Evolutionary conservation across 495 filamentous ascomycete species (phyloP).

Genomic region (Pseudevernia furfuracea): DNA sequence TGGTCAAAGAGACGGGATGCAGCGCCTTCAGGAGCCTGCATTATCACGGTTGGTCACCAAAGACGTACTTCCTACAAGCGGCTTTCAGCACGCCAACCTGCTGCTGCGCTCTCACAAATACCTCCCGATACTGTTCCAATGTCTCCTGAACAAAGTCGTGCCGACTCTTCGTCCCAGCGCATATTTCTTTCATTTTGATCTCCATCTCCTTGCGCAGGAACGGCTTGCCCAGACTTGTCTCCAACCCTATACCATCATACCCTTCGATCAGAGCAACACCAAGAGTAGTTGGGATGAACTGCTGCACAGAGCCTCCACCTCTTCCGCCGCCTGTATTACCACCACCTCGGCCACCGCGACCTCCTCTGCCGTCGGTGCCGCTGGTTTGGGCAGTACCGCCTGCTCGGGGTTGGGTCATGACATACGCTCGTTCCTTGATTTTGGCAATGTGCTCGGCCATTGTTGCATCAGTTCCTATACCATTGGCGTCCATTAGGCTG

Average conservation of each 20-base stretch:
- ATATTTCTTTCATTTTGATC: slow-evolving; percentile 86
- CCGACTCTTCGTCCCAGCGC: slow-evolving; percentile 70
- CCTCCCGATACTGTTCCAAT: slow-evolving; percentile 73
- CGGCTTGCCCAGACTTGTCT: slow-evolving; percentile 89
- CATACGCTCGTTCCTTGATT: slow-evolving; percentile 84
- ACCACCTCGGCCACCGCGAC: slow-evolving; percentile 41
- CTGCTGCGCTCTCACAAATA: slow-evolving; percentile 68
- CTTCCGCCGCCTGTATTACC: slow-evolving; percentile 40
- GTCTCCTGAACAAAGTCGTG: slow-evolving; percentile 70
- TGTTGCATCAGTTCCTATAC: slow-evolving; percentile 95
- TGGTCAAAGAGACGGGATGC: background rate
- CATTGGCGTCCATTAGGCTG: slow-evolving; percentile 95
- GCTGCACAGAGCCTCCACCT: slow-evolving; percentile 53
- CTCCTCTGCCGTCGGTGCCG: slow-evolving; percentile 27
- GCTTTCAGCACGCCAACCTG: slow-evolving; percentile 68
- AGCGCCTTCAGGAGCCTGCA: background rate
- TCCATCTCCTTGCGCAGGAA: slow-evolving; percentile 98
- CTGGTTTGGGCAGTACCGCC: slow-evolving; percentile 27
- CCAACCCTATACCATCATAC: slow-evolving; percentile 84
- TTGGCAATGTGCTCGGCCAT: slow-evolving; percentile 98
- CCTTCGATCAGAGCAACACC: slow-evolving; percentile 88
- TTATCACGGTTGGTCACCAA: slow-evolving; percentile 28
- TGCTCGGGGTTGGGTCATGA: slow-evolving; percentile 51
- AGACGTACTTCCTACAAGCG: slow-evolving; percentile 44
- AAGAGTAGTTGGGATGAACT: slow-evolving; percentile 84